Evolutionary conservation across 192 early-diverging fungal genomes (phyloP).

Genomic region (Lobosporangium transversale): DNA sequence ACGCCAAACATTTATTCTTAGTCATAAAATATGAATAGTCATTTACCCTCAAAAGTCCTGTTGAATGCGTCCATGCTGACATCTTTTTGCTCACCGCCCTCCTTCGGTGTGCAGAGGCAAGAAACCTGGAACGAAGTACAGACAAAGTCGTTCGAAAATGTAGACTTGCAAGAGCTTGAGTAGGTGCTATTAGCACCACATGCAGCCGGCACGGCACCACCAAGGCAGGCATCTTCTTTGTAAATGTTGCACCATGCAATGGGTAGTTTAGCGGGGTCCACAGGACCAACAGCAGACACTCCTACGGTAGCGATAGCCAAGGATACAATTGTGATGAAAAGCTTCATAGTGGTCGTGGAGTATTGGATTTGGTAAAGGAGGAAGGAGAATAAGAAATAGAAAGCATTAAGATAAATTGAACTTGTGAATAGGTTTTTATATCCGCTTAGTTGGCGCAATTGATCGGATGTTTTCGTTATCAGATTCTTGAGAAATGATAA

Average conservation of each 20-base stretch:
- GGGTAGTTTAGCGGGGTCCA: constrained; percentile 38
- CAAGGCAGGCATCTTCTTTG: constrained; percentile 5
- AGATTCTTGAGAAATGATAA: neutral
- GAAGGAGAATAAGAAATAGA: neutral
- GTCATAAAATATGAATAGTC: no score
- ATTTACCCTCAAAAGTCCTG: constrained; percentile 19
- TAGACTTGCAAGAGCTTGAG: constrained; percentile 8
- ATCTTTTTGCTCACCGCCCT: constrained; percentile 18
- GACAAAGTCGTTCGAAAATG: constrained; percentile 23
- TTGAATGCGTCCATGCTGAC: constrained; percentile 28
- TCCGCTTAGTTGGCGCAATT: no score
- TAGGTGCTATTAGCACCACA: constrained; percentile 29
- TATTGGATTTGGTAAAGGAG: neutral
- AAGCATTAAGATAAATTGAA: neutral
- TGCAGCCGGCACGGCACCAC: neutral
- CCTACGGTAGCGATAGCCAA: constrained; percentile 5
- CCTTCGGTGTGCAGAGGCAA: constrained; percentile 16
- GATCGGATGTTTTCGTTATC: neutral
- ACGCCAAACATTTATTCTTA: no score
- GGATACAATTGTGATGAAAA: neutral
- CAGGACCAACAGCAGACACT: constrained; percentile 31
- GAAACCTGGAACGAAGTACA: constrained; percentile 28
- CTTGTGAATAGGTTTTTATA: neutral
- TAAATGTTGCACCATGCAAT: constrained; percentile 28
- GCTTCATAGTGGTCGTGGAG: constrained; percentile 26